phyloP scores from a whole-genome alignment of 805 yeast genomes.

The Metschnikowia hibisci region DNA sequence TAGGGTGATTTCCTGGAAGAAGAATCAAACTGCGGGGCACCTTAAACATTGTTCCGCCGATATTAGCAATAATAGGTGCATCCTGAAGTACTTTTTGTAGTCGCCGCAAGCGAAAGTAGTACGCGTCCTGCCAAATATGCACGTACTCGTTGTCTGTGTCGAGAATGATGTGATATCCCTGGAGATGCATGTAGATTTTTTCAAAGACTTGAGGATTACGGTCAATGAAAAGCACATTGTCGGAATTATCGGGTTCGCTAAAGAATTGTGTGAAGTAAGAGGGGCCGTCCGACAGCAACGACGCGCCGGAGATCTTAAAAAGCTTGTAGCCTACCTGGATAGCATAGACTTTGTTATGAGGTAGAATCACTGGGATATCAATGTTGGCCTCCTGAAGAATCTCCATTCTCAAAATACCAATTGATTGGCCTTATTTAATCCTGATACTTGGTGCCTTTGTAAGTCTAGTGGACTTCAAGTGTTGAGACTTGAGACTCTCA shows the following conservation, averaged over 20 bases:
- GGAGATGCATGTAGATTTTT: conserved; percentile 65
- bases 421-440: no score
- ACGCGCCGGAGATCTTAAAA: conserved; percentile 75
- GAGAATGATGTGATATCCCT: conserved; percentile 71
- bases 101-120: conserved; percentile 62
- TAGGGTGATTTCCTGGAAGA: conserved; percentile 68
- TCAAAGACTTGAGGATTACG: conserved; percentile 68
- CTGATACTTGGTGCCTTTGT: no score
- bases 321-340: conserved; percentile 65
- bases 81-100: conserved; percentile 46
- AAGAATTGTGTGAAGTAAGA: conserved; percentile 81
- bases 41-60: conserved; percentile 60
- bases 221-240: conserved; percentile 59
- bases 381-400: conserved; percentile 32
- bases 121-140: conserved; percentile 63
- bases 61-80: conserved; percentile 52
- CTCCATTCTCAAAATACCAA: conserved; percentile 6
- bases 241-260: conserved; percentile 32
- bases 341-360: conserved; percentile 65
- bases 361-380: conserved; percentile 50
- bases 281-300: conserved; percentile 81
- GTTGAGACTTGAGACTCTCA: no score
- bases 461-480: no score
- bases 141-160: conserved; percentile 57
- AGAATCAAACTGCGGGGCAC: conserved; percentile 53